Evolutionary conservation across 2,329 filamentous ascomycete species (phyloP).

Genomic region (Aspergillus sp.): DNA sequence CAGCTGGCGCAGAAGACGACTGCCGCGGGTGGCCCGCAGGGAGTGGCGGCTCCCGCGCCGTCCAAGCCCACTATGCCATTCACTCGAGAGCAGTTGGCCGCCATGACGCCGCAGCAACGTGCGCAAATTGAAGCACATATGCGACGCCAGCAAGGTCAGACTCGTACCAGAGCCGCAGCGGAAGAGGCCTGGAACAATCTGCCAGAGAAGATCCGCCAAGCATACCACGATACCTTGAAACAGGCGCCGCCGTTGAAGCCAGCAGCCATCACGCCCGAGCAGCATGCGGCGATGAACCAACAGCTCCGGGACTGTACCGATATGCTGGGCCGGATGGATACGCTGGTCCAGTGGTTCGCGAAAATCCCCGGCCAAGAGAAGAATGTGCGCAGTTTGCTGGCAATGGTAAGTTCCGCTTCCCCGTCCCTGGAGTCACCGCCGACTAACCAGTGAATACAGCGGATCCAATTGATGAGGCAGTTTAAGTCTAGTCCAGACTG

Average conservation of each 20-base stretch:
- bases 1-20: constrained; percentile 26
- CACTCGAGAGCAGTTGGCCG: constrained; percentile 37
- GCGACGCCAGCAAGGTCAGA: constrained; percentile 33
- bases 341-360: constrained; percentile 39
- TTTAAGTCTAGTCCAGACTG: constrained; percentile 43
- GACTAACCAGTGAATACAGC: constrained; percentile 24
- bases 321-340: constrained; percentile 44
- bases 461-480: constrained; percentile 46
- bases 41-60: constrained; percentile 19
- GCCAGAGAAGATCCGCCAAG: constrained; percentile 38
- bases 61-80: constrained; percentile 21
- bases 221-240: constrained; percentile 38
- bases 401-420: constrained; percentile 31
- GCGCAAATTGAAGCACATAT: constrained; percentile 35
- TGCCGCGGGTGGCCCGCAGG: constrained; percentile 21
- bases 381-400: constrained; percentile 34
- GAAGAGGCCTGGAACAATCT: constrained; percentile 40
- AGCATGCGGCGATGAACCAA: constrained; percentile 39
- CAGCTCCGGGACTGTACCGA: constrained; percentile 41
- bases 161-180: constrained; percentile 33
- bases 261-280: constrained; percentile 36
- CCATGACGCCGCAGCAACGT: constrained; percentile 44
- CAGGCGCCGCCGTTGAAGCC: constrained; percentile 31
- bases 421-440: neutral
- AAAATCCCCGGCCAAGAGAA: constrained; percentile 42